Evolutionary conservation across 2,329 filamentous ascomycete genomes (phyloP), one percentile per base, ranked within the genome.

Genomic region (Curvularia spicifera): DNA sequence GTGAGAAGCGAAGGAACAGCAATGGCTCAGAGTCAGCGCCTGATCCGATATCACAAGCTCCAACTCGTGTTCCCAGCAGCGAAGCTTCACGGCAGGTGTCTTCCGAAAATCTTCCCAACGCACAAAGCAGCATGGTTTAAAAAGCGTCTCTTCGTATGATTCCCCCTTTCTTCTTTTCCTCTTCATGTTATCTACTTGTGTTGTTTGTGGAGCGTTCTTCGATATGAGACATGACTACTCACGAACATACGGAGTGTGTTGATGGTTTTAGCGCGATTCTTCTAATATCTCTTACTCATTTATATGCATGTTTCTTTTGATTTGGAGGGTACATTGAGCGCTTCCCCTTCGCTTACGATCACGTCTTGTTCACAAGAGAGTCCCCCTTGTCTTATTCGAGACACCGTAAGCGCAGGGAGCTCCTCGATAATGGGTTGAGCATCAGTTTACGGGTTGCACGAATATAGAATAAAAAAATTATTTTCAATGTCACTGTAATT

Each of bases 321-420:
- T 49, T 22, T 43, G 37, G 33, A 45, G 43, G 44, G 35, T 26
- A 45, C 31, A 35, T 52, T 22, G 44, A 51, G 49, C 33, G 33
- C 42, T 35, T 48, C 28, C 22, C 45, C n/a, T 35, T 35, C 45
- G 20, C 47, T 50, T 40, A 42, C 53, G 44, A 53, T 44, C 49
- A 53, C 31, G 56, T 60, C 52, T 26, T 39, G 52, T 62, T 39
- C 57, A 44, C 35, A 49, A 65, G 55, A 50, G 26, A 37, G 20
- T 22, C 22, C 40, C 40, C 24, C 53, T 46, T 24, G 35, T 48
- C 42, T 26, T 37, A 45, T 24, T 28, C 56, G 53, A 56, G 49
- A 60, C 50, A 55, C 45, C 50, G 68, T 73, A 71, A 61, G 64
- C 68, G 66, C 68, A 73, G 60, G 67, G 68, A 67, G 70, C 70